Percentiles rank a stretch among this genome's conserved stretches.
Conservation (phyloP, 108 stramenopile species). For the Skeletonema potamos region DNA sequence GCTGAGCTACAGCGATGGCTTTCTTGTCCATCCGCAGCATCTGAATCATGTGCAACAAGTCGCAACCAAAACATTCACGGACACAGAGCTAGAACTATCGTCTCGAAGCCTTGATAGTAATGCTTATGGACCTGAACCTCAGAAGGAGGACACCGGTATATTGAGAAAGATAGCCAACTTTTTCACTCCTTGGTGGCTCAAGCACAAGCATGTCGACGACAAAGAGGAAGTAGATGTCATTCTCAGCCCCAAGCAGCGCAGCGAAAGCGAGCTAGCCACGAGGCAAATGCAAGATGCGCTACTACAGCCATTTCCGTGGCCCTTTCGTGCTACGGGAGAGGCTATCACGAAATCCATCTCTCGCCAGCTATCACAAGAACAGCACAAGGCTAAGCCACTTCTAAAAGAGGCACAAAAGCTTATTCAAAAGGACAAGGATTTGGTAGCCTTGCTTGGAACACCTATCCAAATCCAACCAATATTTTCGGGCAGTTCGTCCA, state of each 20-base stretch:
- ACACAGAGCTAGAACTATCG: background rate
- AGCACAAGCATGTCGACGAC: background rate
- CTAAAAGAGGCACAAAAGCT: background rate
- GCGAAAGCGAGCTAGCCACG: background rate
- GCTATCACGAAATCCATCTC: background rate
- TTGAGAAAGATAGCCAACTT: background rate
- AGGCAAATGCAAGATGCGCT: background rate
- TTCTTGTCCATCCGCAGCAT: background rate
- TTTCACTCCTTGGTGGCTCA: background rate
- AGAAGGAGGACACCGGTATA: background rate
- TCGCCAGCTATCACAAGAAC: background rate
- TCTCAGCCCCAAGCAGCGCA: background rate
- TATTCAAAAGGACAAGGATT: background rate
- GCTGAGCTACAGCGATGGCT: background rate
- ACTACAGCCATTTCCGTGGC: background rate
- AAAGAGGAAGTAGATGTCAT: background rate
- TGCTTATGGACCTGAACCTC: background rate
- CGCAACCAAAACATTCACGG: background rate
- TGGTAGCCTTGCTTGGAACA: slow-evolving; percentile 1
- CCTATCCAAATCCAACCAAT: slow-evolving; percentile 3
- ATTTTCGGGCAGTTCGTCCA: background rate
- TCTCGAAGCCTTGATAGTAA: background rate
- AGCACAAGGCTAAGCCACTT: slow-evolving; percentile 6
- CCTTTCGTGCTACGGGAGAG: slow-evolving; percentile 2
- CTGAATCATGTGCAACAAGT: background rate